A percentile compares a stretch with the other conserved stretches of the same genome.
phyloP scores from a whole-genome alignment of 169 alveolate species.

The Plasmodium relictum region DNA sequence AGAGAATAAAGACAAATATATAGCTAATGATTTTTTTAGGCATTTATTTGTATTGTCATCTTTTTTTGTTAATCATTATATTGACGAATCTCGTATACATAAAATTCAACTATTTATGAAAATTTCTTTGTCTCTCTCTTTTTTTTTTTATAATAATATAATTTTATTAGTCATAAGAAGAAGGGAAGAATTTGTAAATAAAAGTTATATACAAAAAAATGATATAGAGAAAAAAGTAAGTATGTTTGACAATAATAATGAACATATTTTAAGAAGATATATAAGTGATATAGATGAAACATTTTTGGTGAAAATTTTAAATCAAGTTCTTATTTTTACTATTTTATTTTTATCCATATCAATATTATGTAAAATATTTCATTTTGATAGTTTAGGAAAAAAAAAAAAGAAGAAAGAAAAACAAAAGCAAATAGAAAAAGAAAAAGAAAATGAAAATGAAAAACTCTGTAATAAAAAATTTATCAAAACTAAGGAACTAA shows the following conservation, averaged over 20 bases:
- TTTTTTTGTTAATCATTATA: slow-evolving; percentile 66
- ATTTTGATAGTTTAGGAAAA: not conserved
- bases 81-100: slow-evolving; percentile 1
- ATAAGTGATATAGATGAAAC: slow-evolving; percentile 18
- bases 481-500: not conserved
- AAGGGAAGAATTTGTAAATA: slow-evolving; percentile 31
- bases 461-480: not conserved
- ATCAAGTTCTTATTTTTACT: slow-evolving; percentile 34
- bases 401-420: not conserved
- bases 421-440: not conserved
- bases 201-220: slow-evolving; percentile 10
- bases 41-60: slow-evolving; percentile 51
- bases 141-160: slow-evolving; percentile 68
- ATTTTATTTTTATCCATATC: slow-evolving; percentile 33
- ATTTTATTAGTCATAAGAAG: slow-evolving; percentile 36
- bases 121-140: slow-evolving; percentile 37
- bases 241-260: slow-evolving; percentile 32
- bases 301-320: slow-evolving; percentile 29
- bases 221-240: slow-evolving; percentile 14
- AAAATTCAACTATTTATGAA: slow-evolving; percentile 48
- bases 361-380: slow-evolving; percentile 50
- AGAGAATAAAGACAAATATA: not conserved
- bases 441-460: not conserved
- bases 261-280: slow-evolving; percentile 35
- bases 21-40: slow-evolving; percentile 68